phyloP scores from a whole-genome alignment of 139 green algal genomes.

The Tetraselmis striata region DNA sequence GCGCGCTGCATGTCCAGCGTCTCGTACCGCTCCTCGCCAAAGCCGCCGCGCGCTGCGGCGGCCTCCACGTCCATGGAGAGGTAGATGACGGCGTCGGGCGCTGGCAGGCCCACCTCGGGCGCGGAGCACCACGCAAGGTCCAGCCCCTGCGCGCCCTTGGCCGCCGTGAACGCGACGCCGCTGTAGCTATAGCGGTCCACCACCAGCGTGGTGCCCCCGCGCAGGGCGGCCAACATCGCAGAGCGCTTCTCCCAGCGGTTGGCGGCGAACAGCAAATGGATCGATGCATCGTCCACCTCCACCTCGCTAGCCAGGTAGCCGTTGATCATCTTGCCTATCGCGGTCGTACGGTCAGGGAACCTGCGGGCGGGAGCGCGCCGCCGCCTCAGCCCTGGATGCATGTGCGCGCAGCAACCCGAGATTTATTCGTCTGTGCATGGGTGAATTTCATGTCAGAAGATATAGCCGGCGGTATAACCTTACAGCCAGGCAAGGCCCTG shows the following conservation, averaged over 20 bases:
- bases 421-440: neutral
- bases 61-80: neutral
- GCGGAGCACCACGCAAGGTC: slow-evolving; percentile 61
- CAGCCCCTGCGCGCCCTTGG: slow-evolving; percentile 68
- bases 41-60: slow-evolving; percentile 54
- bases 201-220: slow-evolving; percentile 74
- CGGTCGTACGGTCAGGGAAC: slow-evolving; percentile 87
- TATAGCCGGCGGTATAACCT: too few species aligned
- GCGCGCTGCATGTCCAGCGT: slow-evolving; percentile 55
- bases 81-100: slow-evolving; percentile 64
- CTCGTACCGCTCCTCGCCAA: slow-evolving; percentile 86
- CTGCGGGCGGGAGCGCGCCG: too few species aligned
- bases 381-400: slow-evolving; percentile 68
- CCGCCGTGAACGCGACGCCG: slow-evolving; percentile 84
- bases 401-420: slow-evolving; percentile 20
- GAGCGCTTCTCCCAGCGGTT: slow-evolving; percentile 92
- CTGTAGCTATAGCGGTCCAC: slow-evolving; percentile 91
- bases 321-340: slow-evolving; percentile 79
- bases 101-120: slow-evolving; percentile 55
- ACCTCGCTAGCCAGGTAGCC: slow-evolving; percentile 65
- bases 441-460: too few species aligned
- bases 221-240: slow-evolving; percentile 53
- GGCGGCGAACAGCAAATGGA: slow-evolving; percentile 90
- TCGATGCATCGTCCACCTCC: slow-evolving; percentile 62
- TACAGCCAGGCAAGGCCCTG: too few species aligned